Evolutionary conservation across 352 stramenopile genomes (phyloP).

Genomic region (Phytopythium mirpurense): DNA sequence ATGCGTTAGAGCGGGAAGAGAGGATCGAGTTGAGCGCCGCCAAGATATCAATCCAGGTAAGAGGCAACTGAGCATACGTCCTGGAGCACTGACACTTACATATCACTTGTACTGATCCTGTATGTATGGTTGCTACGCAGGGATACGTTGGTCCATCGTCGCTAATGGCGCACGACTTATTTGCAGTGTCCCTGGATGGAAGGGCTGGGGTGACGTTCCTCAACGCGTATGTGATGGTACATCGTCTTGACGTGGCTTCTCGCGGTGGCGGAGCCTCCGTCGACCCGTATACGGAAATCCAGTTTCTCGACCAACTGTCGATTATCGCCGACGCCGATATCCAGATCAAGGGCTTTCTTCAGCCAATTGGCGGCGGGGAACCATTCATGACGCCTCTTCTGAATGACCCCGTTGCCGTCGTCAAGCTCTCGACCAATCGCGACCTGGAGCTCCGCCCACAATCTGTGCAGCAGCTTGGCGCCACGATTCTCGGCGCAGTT

Average conservation of each 20-base stretch:
- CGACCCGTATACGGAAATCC: constrained; percentile 69
- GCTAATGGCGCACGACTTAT: constrained; percentile 28
- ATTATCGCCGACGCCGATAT: constrained; percentile 23
- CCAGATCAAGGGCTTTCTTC: constrained; percentile 40
- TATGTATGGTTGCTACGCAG: constrained; percentile 9
- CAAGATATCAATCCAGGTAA: constrained; percentile 44
- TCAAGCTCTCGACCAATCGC: constrained; percentile 14
- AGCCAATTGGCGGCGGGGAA: constrained; percentile 23
- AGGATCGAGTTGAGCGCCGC: constrained; percentile 29
- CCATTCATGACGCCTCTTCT: background rate
- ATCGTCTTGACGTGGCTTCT: constrained; percentile 28
- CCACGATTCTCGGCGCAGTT: constrained; percentile 24
- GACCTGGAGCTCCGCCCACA: constrained; percentile 43
- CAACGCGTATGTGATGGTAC: constrained; percentile 39
- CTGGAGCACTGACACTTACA: background rate
- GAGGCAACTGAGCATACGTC: background rate
- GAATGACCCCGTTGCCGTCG: constrained; percentile 1
- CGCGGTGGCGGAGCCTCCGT: constrained; percentile 22
- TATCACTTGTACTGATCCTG: background rate
- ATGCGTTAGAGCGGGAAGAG: constrained; percentile 26
- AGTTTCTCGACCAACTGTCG: constrained; percentile 36
- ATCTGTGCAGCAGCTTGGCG: constrained; percentile 44
- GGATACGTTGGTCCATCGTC: constrained; percentile 49
- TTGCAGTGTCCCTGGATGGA: constrained; percentile 28
- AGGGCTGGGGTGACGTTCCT: constrained; percentile 34